phyloP scores from a whole-genome alignment of 2,329 filamentous ascomycete genomes.

The Trichoderma aggressivum region DNA sequence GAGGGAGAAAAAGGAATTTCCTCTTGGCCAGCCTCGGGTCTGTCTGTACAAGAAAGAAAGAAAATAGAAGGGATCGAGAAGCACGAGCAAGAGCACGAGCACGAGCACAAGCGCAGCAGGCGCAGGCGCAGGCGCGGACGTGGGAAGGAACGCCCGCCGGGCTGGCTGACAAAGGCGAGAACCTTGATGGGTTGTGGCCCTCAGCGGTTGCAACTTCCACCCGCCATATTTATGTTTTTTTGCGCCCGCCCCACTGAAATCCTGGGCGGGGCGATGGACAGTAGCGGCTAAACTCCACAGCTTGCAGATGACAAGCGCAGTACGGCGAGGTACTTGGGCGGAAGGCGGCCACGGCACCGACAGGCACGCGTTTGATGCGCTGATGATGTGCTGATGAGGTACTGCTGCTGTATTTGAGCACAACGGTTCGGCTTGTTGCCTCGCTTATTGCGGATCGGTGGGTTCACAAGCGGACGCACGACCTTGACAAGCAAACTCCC shows the following conservation, averaged over 20 bases:
- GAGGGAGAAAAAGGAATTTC: background rate
- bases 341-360: background rate
- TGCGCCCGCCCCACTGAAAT: background rate
- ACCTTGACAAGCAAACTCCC: background rate
- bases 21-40: background rate
- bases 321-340: background rate
- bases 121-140: conserved; percentile 7
- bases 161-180: conserved; percentile 24
- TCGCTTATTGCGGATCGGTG: background rate
- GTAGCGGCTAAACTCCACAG: background rate
- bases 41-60: background rate
- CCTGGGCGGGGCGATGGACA: background rate
- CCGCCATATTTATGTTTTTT: conserved; percentile 6
- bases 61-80: background rate
- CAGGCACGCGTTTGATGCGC: background rate
- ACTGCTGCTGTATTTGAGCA: background rate
- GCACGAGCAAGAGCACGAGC: background rate
- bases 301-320: background rate
- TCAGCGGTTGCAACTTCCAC: background rate
- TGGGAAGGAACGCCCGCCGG: conserved; percentile 11
- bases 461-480: background rate
- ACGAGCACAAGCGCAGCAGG: background rate
- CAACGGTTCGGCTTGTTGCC: background rate
- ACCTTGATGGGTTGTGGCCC: conserved; percentile 30
- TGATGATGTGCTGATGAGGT: background rate